Evolutionary conservation across 208 protist genomes (phyloP), one percentile per base, ranked within the genome.

Genomic region (Acanthamoeba culbertsoni): DNA sequence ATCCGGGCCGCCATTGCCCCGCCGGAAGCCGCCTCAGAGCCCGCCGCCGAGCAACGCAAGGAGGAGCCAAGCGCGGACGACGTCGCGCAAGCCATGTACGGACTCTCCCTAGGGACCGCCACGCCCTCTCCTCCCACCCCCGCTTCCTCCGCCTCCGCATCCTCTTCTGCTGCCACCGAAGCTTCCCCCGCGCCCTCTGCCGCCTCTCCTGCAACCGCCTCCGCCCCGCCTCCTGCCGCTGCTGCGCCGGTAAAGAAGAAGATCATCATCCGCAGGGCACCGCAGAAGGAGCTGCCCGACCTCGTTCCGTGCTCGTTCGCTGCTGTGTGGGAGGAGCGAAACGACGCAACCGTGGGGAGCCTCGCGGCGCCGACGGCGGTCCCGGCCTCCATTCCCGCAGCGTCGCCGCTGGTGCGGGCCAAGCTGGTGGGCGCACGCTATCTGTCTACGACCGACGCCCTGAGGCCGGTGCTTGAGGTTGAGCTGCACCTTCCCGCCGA

Each of bases 21-120:
- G 31, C 4, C 65, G 43, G 6, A 3, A 35, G 18, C 42, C 37
- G 7, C 33, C 20, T 48, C 68, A 48, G 68, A 79, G 2, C 28
- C 59, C 28, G 28, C 59, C 59, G 28, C 10, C 28, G 59, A 68
- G 59, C 20, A 33, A 10, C 7, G n/a, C 59, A 7, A 10, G 16
- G 59, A 7, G 8, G 59, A 10, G 7, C 28, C 1, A 18, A n/a
- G 8, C 23, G 68, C 68, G 16, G 40, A 43, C 48, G 68, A 79
- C 42, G 68, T 48, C 33, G n/a, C 68, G 37, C 68, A 79, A 79
- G 68, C 68, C 68, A 79, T 55, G 77, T 55, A 88, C 77, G 77
- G 28, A 3, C 77, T 88, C 51, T 63, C 48, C 46, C 77, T 63
- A 42, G 31, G 43, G 28, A 28, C 8, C 48, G 77, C 42, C 20